phyloP scores from a whole-genome alignment of 75 land plant species.

The Cupressus sempervirens region DNA sequence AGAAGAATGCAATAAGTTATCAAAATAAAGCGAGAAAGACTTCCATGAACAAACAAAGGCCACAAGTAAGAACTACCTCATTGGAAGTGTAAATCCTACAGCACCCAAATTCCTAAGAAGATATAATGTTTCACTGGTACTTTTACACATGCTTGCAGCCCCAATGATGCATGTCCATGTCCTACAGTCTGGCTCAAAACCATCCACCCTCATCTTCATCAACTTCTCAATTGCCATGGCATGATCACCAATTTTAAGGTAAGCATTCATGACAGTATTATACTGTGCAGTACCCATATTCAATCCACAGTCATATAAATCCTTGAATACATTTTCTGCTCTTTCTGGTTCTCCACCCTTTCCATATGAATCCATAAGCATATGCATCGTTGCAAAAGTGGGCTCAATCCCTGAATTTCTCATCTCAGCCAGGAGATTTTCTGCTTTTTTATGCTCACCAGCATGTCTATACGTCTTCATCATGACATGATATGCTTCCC shows the following conservation, averaged over 20 bases:
- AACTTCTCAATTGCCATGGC: conserved; percentile 59
- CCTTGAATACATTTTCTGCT: conserved; percentile 66
- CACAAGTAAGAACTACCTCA: conserved; percentile 41
- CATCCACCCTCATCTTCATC: conserved; percentile 60
- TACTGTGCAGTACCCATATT: conserved; percentile 54
- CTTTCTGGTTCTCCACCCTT: conserved; percentile 61
- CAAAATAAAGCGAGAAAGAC: conserved; percentile 6
- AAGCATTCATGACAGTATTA: conserved; percentile 71
- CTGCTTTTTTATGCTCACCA: conserved; percentile 61
- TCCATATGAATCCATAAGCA: conserved; percentile 84
- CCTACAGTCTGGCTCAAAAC: conserved; percentile 69
- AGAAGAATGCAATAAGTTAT: not conserved
- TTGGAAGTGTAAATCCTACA: conserved; percentile 76
- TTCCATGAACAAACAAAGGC: not conserved
- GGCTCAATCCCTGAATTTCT: conserved; percentile 66
- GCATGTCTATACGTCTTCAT: conserved; percentile 78
- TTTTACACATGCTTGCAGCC: conserved; percentile 68
- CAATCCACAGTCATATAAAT: conserved; percentile 35
- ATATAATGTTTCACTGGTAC: conserved; percentile 45
- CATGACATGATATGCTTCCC: conserved; percentile 74
- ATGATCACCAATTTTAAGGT: conserved; percentile 71
- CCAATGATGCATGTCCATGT: conserved; percentile 85
- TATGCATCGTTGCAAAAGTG: conserved; percentile 70
- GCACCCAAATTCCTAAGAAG: conserved; percentile 62
- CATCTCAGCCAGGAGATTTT: conserved; percentile 62